Percentiles rank a stretch among this genome's conserved stretches.
These are phyloP conservation scores for Gonapodya sp. DNA, from an alignment of 192 early-diverging fungal genomes.

Conservation along the genomic window DNA sequence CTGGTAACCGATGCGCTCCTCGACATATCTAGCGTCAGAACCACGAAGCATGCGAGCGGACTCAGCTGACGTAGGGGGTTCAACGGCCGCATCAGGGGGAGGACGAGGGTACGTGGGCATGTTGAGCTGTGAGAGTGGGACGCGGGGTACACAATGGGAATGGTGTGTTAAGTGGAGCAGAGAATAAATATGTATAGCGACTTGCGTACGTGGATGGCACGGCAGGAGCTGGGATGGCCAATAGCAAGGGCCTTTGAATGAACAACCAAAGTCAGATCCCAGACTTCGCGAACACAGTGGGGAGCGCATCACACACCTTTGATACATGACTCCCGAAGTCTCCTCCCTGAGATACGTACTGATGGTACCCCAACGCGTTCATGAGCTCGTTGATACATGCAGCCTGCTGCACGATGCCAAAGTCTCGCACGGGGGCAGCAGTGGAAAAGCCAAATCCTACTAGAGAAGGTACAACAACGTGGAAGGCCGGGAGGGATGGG, in stretches of 20 bases:
- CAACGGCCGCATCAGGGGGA: background rate
- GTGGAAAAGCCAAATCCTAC: slow-evolving; percentile 52
- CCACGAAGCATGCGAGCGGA: background rate
- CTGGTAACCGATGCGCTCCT: slow-evolving; percentile 33
- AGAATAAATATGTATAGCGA: slow-evolving; percentile 23
- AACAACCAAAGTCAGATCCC: too few species aligned
- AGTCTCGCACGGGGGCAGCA: slow-evolving; percentile 14
- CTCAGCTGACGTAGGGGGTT: background rate
- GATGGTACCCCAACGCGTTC: slow-evolving; percentile 5
- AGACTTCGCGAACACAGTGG: too few species aligned
- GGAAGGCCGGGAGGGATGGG: slow-evolving; percentile 26
- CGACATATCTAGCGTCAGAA: background rate
- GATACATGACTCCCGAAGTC: slow-evolving; percentile 32
- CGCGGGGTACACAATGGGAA: background rate
- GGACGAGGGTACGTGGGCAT: background rate
- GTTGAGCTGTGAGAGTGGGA: slow-evolving; percentile 5
- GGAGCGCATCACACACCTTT: too few species aligned
- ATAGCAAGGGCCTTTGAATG: background rate
- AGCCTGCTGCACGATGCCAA: slow-evolving; percentile 17
- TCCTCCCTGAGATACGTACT: slow-evolving; percentile 35
- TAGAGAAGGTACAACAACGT: slow-evolving; percentile 55
- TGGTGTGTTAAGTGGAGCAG: slow-evolving; percentile 12
- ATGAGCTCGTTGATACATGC: slow-evolving; percentile 19
- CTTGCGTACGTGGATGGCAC: slow-evolving; percentile 27
- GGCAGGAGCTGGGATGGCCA: slow-evolving; percentile 31